Base-by-base conservation (phyloP, 768 basidiomycete species). In the Lactarius vividus region DNA sequence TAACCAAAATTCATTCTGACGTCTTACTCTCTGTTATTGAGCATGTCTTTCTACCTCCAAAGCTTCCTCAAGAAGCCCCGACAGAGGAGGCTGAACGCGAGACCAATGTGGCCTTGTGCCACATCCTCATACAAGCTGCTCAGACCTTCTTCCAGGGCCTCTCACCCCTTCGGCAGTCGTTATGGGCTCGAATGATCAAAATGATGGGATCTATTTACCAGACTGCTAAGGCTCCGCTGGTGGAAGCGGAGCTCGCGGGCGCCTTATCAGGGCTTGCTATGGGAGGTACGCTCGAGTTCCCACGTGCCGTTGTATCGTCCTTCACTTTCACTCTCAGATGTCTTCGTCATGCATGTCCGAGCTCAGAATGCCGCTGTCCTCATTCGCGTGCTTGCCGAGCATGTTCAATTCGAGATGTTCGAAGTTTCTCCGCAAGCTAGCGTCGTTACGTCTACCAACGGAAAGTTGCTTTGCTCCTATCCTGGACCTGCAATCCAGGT, bases 401-500 rank as follows among this genome's bases (percentile, higher is more conserved):
- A 37, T 8, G 59, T 65, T 56, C 64, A 33, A 35, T 65, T 64
- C 63, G 63, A 49, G 46, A 49, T 49, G 46, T 85, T 85, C 63
- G 80, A 84, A 68, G 74, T 79, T 6, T 79, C 80, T 0, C 76
- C 82, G 2, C 69, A 72, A 29, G 69, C 75, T 2, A 71, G 69
- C 16, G 63, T 64, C 7, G 77, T 85, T 23, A 79, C 81, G 73
- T 71, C 65, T 1, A 59, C 75, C 1, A 69, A 69, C 35, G 82
- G 82, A 39, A 83, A 82, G 46, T 5, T 49, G 23, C 46, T 49
- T 26, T 49, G 46, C 46, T 49, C 46, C 5, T 49, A 49, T 23
- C 84, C 83, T 15, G 79, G 78, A 0, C 79, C 81, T 9, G 79
- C 81, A 2, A 73, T 82, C 42, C 59, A 75, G 39, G 33, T 84